A percentile compares a stretch with the other conserved stretches of the same genome.
Conservation (phyloP, 2,329 filamentous ascomycete species). For the Hysterium pulicare region DNA sequence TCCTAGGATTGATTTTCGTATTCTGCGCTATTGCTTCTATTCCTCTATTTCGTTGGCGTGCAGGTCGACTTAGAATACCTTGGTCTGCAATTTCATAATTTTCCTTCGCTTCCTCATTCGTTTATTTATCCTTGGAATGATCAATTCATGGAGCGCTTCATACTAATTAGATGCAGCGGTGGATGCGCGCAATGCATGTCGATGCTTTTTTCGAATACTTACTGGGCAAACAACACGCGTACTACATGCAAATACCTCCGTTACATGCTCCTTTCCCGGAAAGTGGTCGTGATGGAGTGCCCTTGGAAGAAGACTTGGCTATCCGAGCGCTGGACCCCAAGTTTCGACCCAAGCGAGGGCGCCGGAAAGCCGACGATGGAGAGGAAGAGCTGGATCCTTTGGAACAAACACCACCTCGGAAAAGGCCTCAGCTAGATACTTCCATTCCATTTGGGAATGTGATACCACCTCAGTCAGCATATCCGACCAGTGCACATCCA, state of each 20-base stretch:
- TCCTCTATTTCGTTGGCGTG: too few species aligned
- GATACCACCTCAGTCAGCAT: constrained; percentile 45
- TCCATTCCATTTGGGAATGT: constrained; percentile 39
- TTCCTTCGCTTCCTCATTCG: too few species aligned
- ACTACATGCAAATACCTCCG: constrained; percentile 73
- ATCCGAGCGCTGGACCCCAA: constrained; percentile 80
- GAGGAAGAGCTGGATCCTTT: constrained; percentile 55
- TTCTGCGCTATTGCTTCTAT: too few species aligned
- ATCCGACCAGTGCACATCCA: constrained; percentile 54
- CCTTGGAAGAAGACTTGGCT: constrained; percentile 83
- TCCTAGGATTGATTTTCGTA: too few species aligned
- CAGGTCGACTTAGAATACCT: too few species aligned
- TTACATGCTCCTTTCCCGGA: constrained; percentile 61
- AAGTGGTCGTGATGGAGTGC: constrained; percentile 73
- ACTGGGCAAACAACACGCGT: constrained; percentile 70
- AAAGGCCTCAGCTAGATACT: constrained; percentile 61
- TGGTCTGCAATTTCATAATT: too few species aligned
- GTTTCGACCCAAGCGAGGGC: constrained; percentile 59
- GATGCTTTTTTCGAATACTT: constrained; percentile 94
- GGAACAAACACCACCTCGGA: constrained; percentile 42
- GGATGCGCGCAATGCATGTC: constrained; percentile 96
- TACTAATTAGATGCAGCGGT: constrained; percentile 56
- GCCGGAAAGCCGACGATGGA: constrained; percentile 59
- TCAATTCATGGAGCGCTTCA: background rate
- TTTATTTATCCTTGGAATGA: too few species aligned